Conservation (phyloP, 371 early-diverging fungal species). For the Rhizopus microsporus region DNA sequence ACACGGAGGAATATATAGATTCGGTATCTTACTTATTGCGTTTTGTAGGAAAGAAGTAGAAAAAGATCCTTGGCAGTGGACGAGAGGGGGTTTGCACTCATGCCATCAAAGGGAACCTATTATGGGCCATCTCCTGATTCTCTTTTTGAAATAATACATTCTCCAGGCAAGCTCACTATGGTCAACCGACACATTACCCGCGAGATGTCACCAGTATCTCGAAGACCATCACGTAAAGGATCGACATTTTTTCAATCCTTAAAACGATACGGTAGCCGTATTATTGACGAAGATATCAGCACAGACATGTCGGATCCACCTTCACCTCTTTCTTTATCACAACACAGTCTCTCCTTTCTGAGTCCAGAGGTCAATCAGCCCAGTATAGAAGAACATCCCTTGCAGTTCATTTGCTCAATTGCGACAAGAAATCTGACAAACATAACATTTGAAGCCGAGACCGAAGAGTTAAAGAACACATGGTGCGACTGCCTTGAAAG, state of each 20-base stretch:
- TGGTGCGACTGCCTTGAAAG: slow-evolving; percentile 36
- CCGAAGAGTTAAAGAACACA: slow-evolving; percentile 25
- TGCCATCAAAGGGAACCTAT: slow-evolving; percentile 10
- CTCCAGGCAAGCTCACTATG: slow-evolving; percentile 30
- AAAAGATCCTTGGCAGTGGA: slow-evolving; percentile 48
- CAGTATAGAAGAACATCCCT: slow-evolving; percentile 25
- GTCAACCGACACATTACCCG: slow-evolving; percentile 22
- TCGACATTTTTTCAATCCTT: slow-evolving; percentile 25
- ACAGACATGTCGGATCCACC: neutral
- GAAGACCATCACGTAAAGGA: slow-evolving; percentile 15
- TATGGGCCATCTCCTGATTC: slow-evolving; percentile 27
- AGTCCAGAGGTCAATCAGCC: neutral
- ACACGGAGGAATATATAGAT: neutral
- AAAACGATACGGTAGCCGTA: slow-evolving; percentile 12
- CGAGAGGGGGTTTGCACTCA: slow-evolving; percentile 16
- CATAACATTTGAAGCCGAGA: slow-evolving; percentile 30
- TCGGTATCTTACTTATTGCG: neutral
- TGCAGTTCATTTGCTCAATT: slow-evolving; percentile 37
- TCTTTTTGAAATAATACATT: slow-evolving; percentile 24
- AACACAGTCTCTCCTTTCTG: neutral
- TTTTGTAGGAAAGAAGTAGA: slow-evolving; percentile 30
- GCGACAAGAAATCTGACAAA: slow-evolving; percentile 27
- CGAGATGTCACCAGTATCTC: neutral
- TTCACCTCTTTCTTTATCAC: neutral
- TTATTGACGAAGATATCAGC: slow-evolving; percentile 1